Base-by-base conservation (phyloP, 805 yeast species). In the Komagataella ulmi region DNA sequence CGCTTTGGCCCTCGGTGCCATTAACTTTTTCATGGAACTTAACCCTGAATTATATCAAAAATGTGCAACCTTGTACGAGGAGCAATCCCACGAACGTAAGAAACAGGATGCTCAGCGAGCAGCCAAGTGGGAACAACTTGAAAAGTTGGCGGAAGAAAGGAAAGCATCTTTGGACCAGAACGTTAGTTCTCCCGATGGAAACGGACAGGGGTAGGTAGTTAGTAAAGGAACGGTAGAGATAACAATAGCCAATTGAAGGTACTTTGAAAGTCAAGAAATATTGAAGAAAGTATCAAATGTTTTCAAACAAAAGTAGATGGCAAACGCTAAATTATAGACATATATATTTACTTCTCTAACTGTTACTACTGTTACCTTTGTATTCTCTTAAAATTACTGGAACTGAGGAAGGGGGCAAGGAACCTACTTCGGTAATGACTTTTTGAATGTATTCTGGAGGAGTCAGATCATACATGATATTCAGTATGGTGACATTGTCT, bases 381-480 rank as follows among this genome's bases (percentile, higher is more conserved):
- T 91, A 93, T 67, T 93, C 99, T 68, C 98, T 80, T 59, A 93
- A 72, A 55, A 93, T 88, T 49, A 93, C 98, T 24, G 99, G 99
- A 53, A 93, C 98, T 1, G 98, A 88, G n/a, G 95, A 85, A 46
- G 99, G 96, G 8, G 99, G 99, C 58, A 93, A 74, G 2, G 96
- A 88, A 24, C 99, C 99, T 56, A 91, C 80, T 66, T 93, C 99
- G 1, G 98, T 93, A 51, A 93, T 88, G 54, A 93, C 88, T 70
- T 93, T 93, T 65, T 91, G 90, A 60, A 93, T 88, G 62, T 85
- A 87, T 58, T 83, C 87, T 12, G 96, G 95, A 43, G 97, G 97
- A 1, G 98, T 91, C 59, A 93, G 74, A 67, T 93, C 99, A 65
- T 88, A 93, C 77, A 93, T 76, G 56, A 93, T 81, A 62, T 88